A percentile compares a stretch with the other conserved stretches of the same genome.
Conservation (phyloP, 1,139 yeast species). For the Suzukiozyma palmioleophila region DNA sequence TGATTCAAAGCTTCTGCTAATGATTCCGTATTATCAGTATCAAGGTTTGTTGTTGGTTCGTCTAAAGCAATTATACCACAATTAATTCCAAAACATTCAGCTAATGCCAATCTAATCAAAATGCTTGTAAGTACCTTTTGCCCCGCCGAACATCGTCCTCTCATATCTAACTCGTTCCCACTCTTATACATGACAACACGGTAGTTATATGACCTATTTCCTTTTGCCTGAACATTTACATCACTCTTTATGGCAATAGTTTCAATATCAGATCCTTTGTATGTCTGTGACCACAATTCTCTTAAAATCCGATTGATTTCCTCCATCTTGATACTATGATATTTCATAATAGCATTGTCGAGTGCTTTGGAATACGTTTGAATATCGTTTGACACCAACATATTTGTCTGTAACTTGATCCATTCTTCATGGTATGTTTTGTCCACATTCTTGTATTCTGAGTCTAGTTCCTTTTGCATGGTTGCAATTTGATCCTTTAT, state of each 20-base stretch:
- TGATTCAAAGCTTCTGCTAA: slow-evolving; percentile 75
- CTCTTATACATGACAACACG: slow-evolving; percentile 94
- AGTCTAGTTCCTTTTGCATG: slow-evolving; percentile 52
- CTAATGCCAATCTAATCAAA: slow-evolving; percentile 83
- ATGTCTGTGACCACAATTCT: slow-evolving; percentile 91
- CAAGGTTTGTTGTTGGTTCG: slow-evolving; percentile 96
- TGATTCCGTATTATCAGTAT: slow-evolving; percentile 82
- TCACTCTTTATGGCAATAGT: slow-evolving; percentile 85
- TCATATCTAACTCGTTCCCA: slow-evolving; percentile 91
- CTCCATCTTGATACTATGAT: slow-evolving; percentile 86
- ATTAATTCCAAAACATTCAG: slow-evolving; percentile 92
- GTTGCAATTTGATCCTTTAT: slow-evolving; percentile 65
- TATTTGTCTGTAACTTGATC: slow-evolving; percentile 71
- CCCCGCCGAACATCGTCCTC: slow-evolving; percentile 98
- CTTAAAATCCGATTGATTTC: slow-evolving; percentile 85
- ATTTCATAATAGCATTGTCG: slow-evolving; percentile 91
- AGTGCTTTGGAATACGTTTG: slow-evolving; percentile 79
- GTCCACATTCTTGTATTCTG: slow-evolving; percentile 71
- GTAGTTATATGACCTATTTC: slow-evolving; percentile 78
- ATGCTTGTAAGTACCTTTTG: slow-evolving; percentile 94
- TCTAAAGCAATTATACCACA: slow-evolving; percentile 96
- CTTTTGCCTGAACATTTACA: slow-evolving; percentile 52
- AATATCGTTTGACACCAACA: slow-evolving; percentile 80
- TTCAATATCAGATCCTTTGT: slow-evolving; percentile 93
- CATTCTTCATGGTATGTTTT: slow-evolving; percentile 63